phyloP scores from a whole-genome alignment of 1,284 basidiomycete genomes.

The Fomitopsis palustris region DNA sequence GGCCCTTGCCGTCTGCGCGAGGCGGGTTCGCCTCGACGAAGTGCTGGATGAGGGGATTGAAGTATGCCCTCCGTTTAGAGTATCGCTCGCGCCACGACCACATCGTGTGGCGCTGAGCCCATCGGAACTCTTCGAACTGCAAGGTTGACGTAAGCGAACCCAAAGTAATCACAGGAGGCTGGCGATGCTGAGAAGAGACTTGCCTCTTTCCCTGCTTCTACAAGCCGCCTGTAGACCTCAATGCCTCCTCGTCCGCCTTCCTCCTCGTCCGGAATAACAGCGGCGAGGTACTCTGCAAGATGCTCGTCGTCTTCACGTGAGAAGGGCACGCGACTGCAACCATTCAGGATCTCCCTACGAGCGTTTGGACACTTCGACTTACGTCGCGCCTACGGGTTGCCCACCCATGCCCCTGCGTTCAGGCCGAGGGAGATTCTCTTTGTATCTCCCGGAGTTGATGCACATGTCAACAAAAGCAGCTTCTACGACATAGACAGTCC shows the following conservation, averaged over 20 bases:
- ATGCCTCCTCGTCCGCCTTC: slow-evolving; percentile 71
- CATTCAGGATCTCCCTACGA: neutral
- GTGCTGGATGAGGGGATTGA: slow-evolving; percentile 52
- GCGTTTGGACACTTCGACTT: neutral
- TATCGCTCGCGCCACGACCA: slow-evolving; percentile 77
- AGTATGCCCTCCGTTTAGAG: slow-evolving; percentile 56
- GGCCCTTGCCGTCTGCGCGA: slow-evolving; percentile 17
- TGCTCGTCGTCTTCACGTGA: slow-evolving; percentile 64
- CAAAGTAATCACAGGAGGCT: no score
- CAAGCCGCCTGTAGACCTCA: slow-evolving; percentile 56
- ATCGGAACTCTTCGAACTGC: slow-evolving; percentile 23
- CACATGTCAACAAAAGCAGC: slow-evolving; percentile 17
- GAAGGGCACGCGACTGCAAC: slow-evolving; percentile 58
- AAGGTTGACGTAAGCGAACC: neutral
- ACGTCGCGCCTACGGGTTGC: neutral
- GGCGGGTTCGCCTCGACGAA: slow-evolving; percentile 45
- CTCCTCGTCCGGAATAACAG: slow-evolving; percentile 64
- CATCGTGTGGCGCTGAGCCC: slow-evolving; percentile 71
- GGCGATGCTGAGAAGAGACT: neutral
- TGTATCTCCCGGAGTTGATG: slow-evolving; percentile 14
- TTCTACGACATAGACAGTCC: slow-evolving; percentile 14
- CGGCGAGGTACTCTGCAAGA: slow-evolving; percentile 66
- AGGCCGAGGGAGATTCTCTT: slow-evolving; percentile 7
- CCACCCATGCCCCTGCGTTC: slow-evolving; percentile 8
- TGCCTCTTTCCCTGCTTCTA: neutral